Percentiles rank a stretch among this genome's conserved stretches.
Evolutionary conservation across 345 rosid species (phyloP).

Genomic region (Anastatica hierochuntica): DNA sequence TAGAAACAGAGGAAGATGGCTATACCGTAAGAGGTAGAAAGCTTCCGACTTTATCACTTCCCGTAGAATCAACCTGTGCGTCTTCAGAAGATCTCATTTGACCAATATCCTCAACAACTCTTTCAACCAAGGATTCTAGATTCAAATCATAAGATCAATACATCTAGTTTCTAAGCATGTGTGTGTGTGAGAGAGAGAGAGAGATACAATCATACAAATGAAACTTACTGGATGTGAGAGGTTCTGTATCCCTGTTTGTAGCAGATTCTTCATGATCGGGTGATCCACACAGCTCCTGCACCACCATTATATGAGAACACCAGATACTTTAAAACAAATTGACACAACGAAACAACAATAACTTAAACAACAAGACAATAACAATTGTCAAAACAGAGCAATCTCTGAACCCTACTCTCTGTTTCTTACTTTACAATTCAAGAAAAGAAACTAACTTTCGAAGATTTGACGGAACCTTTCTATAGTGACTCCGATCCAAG

Average conservation of each 20-base stretch:
- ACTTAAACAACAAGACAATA: too few relatives aligned
- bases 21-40: constrained; percentile 27
- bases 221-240: constrained; percentile 35
- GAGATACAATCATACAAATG: neutral
- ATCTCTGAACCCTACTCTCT: too few relatives aligned
- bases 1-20: neutral
- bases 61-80: constrained; percentile 35
- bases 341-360: too few relatives aligned
- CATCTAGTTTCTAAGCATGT: too few relatives aligned
- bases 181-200: too few relatives aligned
- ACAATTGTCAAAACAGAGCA: too few relatives aligned
- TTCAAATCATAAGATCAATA: neutral
- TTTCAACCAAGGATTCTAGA: constrained; percentile 19
- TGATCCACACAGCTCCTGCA: constrained; percentile 38
- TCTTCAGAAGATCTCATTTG: constrained; percentile 32
- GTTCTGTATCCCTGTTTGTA: constrained; percentile 31
- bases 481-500: too few relatives aligned
- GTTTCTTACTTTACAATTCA: too few relatives aligned
- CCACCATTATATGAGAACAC: constrained; percentile 6
- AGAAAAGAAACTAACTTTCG: too few relatives aligned
- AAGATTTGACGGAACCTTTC: too few relatives aligned
- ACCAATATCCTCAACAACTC: constrained; percentile 28
- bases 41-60: constrained; percentile 33
- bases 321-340: too few relatives aligned
- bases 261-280: constrained; percentile 85